Evolutionary conservation across 2,329 filamentous ascomycete genomes (phyloP), one percentile per base, ranked within the genome.

Genomic region (Pseudonectria buxi): DNA sequence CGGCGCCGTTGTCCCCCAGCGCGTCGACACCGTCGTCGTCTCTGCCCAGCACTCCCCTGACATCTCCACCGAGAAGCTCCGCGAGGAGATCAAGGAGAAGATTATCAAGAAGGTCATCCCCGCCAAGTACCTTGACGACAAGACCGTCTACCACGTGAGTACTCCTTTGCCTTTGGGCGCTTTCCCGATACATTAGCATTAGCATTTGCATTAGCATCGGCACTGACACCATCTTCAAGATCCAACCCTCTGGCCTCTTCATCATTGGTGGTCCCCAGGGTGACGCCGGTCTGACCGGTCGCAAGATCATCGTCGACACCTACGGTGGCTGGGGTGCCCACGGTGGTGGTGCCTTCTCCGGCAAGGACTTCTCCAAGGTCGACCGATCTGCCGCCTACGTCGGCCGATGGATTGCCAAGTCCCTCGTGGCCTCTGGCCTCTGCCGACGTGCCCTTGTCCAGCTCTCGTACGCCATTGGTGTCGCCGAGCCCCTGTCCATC

Each of bases 301-400:
- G 92, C 62, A 98, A 98, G 83, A 98, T 98, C 79, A 82, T 95
- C 52, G 92, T 98, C 65, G 92, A 98, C 74, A 96, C 92, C 67
- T 98, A 98, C 74, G 92, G 92, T 75, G 92, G 92, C 59, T 96
- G 92, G 92, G 92, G 92, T 73, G 92, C 92, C 56, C 92, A 98
- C 78, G 92, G 92, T 77, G 92, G 92, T 76, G 92, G 92, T 83
- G 92, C 92, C 67, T 98, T 98, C 85, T 96, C 92, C 58, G 92
- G 92, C 61, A 98, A 98, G 83, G 92, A 98, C 69, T 98, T 95
- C 81, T 95, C 88, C 78, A 98, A 98, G 81, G 92, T 98, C 69
- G 92, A 98, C 65, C 86, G 92, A 57, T 96, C 92, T 35, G 92
- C 92, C 51, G 92, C 92, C 60, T 98, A 98, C 74, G 81, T 96